Conservation (phyloP, 495 filamentous ascomycete species). For the Aspergillus sclerotiicarbonarius region DNA sequence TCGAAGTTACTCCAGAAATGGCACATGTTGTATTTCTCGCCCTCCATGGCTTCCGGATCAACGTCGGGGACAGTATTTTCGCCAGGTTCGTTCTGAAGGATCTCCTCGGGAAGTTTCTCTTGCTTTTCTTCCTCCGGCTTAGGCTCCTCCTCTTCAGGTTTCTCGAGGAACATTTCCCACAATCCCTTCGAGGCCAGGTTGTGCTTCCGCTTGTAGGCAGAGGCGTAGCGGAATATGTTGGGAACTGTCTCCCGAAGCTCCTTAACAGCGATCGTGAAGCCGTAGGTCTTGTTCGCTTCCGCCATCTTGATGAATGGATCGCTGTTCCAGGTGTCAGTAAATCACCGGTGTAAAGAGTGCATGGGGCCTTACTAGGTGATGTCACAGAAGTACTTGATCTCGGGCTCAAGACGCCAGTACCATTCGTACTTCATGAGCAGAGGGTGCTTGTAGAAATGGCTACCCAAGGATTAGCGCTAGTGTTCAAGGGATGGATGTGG, state of each 20-base stretch:
- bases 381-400: conserved; percentile 99
- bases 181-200: conserved; percentile 88
- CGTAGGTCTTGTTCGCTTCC: conserved; percentile 92
- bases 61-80: conserved; percentile 72
- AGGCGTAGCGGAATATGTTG: conserved; percentile 99
- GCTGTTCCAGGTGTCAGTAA: conserved; percentile 47
- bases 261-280: conserved; percentile 98
- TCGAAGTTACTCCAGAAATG: conserved; percentile 99
- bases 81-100: conserved; percentile 72
- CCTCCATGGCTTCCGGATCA: conserved; percentile 93
- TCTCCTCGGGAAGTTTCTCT: conserved; percentile 74
- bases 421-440: conserved; percentile 96
- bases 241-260: conserved; percentile 97
- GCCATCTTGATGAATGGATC: conserved; percentile 96
- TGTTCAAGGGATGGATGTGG: conserved; percentile 10
- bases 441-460: conserved; percentile 97
- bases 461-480: conserved; percentile 32
- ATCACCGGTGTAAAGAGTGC: background rate
- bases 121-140: conserved; percentile 66
- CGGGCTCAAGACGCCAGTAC: conserved; percentile 99
- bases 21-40: conserved; percentile 99
- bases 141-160: conserved; percentile 53
- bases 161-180: conserved; percentile 98
- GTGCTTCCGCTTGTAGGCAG: conserved; percentile 94
- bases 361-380: conserved; percentile 86